These are phyloP conservation scores for Helenozyma baotianmanensis DNA, from an alignment of 805 yeast genomes.

Conservation along the genomic window DNA sequence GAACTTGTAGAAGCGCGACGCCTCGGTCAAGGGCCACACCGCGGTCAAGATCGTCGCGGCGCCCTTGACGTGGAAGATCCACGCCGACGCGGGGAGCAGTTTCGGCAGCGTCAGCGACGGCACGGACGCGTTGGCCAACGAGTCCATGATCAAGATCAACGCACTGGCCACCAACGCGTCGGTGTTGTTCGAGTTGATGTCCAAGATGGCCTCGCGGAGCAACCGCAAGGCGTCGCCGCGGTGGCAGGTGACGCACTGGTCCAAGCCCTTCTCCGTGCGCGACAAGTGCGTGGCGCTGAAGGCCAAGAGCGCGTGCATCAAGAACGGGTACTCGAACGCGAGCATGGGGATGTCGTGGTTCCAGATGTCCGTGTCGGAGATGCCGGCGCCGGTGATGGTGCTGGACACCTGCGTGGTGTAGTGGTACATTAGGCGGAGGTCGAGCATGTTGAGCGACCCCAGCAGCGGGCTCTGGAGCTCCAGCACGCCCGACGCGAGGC, in stretches of 20 bases:
- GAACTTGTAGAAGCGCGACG: slow-evolving; percentile 40
- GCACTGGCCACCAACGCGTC: slow-evolving; percentile 95
- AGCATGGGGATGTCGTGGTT: slow-evolving; percentile 79
- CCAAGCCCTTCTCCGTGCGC: slow-evolving; percentile 68
- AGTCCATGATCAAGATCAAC: slow-evolving; percentile 83
- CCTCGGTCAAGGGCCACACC: slow-evolving; percentile 78
- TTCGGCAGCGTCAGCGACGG: slow-evolving; percentile 45
- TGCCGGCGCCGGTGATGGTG: slow-evolving; percentile 87
- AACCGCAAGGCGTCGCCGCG: slow-evolving; percentile 81
- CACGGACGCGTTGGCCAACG: slow-evolving; percentile 81
- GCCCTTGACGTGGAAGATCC: slow-evolving; percentile 96
- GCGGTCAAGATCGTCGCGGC: slow-evolving; percentile 94
- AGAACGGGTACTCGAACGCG: slow-evolving; percentile 82
- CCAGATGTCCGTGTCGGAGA: slow-evolving; percentile 84
- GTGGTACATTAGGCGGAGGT: slow-evolving; percentile 79
- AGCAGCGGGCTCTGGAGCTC: background rate
- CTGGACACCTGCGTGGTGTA: slow-evolving; percentile 80
- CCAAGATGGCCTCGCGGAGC: slow-evolving; percentile 78
- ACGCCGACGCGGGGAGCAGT: slow-evolving; percentile 85
- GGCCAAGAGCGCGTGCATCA: slow-evolving; percentile 89
- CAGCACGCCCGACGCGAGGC: background rate
- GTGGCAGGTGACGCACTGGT: slow-evolving; percentile 78
- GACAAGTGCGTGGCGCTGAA: slow-evolving; percentile 90
- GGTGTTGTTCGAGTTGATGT: slow-evolving; percentile 78
- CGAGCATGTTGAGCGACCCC: slow-evolving; percentile 56